Base-by-base conservation (phyloP, 1,284 basidiomycete genomes). In the Sparassis latifolia region DNA sequence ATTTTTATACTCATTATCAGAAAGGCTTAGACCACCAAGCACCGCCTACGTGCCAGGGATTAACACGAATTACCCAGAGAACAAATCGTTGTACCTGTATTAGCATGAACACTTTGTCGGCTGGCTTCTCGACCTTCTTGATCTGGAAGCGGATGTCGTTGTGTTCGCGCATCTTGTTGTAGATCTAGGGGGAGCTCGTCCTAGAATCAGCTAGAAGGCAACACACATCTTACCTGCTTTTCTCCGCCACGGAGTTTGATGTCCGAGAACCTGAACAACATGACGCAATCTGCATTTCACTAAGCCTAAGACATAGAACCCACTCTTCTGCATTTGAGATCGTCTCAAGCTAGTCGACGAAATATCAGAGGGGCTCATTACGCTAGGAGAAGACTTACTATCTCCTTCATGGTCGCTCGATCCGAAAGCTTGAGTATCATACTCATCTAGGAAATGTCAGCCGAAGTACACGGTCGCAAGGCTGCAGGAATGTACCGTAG, bases 261-360 rank as follows among this genome's bases (percentile, higher is more conserved):
- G 35, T 86, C 82, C 0, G 76, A 72, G 55, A 89, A 74, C 58
- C 87, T 90, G 50, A 4, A 45, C 35, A 33, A 39, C 28, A 33
- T 37, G 47, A 47, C 35, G 35, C 35, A 37, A 37, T 7, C 7
- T 37, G 6, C 6, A 37, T 7, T 37, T 20, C 20, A 20, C 20
- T 20, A 20, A 20, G 20, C 20, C 20, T 20, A 37, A 37, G 7
- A 37, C 33, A 29, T 27, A 37, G 3, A 44, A 59, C 72, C 38
- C 54, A 89, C 89, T 91, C 88, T 59, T 88, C 85, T 10, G 84
- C 77, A 39, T 66, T 61, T 2, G 82, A 78, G 40, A 90, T 72
- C 43, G 70, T 70, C 63, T 89, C 86, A 33, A 89, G 69, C 86
- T 89, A 57, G 32, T 20, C 20, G 20, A 20, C 20, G 20, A 20